phyloP scores from a whole-genome alignment of 306 rosid genomes.

The Trifolium subterraneum region DNA sequence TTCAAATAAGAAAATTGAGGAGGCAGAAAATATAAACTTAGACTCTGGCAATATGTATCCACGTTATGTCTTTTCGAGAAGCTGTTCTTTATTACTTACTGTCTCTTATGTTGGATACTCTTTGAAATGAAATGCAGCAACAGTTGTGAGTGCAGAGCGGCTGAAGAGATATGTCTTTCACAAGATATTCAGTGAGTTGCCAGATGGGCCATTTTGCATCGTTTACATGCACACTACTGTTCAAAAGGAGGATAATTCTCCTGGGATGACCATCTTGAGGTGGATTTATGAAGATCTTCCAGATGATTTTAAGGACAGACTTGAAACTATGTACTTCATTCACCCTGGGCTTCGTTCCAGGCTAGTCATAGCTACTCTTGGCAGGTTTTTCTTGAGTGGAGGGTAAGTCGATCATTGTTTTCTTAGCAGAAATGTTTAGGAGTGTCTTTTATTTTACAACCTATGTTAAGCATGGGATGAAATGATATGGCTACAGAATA shows the following conservation, averaged over 20 bases:
- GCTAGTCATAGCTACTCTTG: slow-evolving; percentile 83
- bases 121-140: slow-evolving; percentile 63
- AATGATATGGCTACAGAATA: slow-evolving; percentile 21
- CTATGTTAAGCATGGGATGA: neutral
- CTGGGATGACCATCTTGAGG: slow-evolving; percentile 91
- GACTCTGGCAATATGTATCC: neutral
- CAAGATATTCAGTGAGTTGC: slow-evolving; percentile 72
- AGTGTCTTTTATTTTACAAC: slow-evolving; percentile 13
- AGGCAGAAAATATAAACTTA: neutral
- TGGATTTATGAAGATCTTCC: slow-evolving; percentile 97
- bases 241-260: slow-evolving; percentile 90
- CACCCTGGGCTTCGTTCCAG: slow-evolving; percentile 95
- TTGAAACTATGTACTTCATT: slow-evolving; percentile 76
- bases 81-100: slow-evolving; percentile 3
- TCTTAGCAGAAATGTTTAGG: slow-evolving; percentile 10
- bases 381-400: slow-evolving; percentile 84
- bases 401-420: slow-evolving; percentile 63
- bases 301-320: slow-evolving; percentile 73
- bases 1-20: slow-evolving; percentile 1
- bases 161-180: slow-evolving; percentile 77
- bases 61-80: neutral
- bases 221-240: slow-evolving; percentile 84
- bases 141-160: slow-evolving; percentile 75
- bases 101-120: slow-evolving; percentile 25
- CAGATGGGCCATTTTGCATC: slow-evolving; percentile 79